Evolutionary conservation across 1,139 yeast species (phyloP), one percentile per base, ranked within the genome.

Genomic region (Chernovozyma aurita): DNA sequence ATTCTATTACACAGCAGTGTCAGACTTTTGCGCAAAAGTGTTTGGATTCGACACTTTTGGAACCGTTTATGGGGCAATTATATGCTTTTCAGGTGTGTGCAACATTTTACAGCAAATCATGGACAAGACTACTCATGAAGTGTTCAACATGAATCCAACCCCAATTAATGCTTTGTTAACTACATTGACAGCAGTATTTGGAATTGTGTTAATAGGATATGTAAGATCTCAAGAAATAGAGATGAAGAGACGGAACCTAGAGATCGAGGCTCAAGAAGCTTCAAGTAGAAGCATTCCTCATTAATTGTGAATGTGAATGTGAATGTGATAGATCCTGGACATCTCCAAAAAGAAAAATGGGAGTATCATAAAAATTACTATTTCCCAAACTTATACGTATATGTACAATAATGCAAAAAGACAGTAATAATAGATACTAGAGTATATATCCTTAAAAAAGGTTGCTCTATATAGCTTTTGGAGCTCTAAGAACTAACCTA

Each of bases 91-190:
- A 4, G 75, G 75, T 13, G 44, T 65, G 12, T 52, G 65, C 45
- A 69, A 68, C 43, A 58, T 59, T 41, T 50, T 57, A 27, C 74
- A 68, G 45, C 59, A 63, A 35, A 43, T 56, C 16, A 61, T 69
- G 50, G 75, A 69, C 43, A 52, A 50, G 31, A 47, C 56, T 43
- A 69, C 74, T 4, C 74, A 69, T 43, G 57, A 61, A 7, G 45
- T 50, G 1, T 68, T 69, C 44, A 45, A 59, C 13, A 66, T 67
- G 71, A 60, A 69, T 45, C 75, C 75, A 3, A 45, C 54, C 3
- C 75, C 97, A 0, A 73, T 86, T 26, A 88, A 88, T 55, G 39
- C 65, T 1, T 40, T 70, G 1, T 65, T 90, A 41, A 69, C 85
- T 1, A 41, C 51, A 0, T 48, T 72, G 31, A 83, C 94, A 0